phyloP scores from a whole-genome alignment of 2,329 filamentous ascomycete genomes.

The Pseudofabraea citricarpa region DNA sequence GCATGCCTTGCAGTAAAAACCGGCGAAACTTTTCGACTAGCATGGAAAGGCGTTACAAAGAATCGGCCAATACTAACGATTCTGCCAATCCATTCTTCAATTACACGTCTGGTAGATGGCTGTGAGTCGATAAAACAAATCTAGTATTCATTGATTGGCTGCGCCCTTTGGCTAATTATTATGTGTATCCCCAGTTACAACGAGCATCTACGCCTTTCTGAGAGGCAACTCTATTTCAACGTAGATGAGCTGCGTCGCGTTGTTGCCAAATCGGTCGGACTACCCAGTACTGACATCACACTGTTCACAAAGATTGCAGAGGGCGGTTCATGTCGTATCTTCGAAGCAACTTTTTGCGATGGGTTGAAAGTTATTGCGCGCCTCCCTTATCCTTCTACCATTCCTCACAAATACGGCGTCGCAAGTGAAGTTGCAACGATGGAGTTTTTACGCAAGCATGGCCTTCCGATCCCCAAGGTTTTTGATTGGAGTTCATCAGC shows the following conservation, averaged over 20 bases:
- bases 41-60: constrained; percentile 8
- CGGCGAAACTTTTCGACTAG: constrained; percentile 6
- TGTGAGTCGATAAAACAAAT: constrained; percentile 16
- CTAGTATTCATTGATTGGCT: constrained; percentile 6
- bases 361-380: constrained; percentile 19
- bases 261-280: constrained; percentile 19
- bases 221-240: constrained; percentile 21
- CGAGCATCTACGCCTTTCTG: constrained; percentile 20
- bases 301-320: constrained; percentile 22
- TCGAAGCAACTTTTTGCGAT: constrained; percentile 20
- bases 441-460: constrained; percentile 19
- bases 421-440: constrained; percentile 19
- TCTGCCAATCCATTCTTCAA: constrained; percentile 20
- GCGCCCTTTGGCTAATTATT: constrained; percentile 8
- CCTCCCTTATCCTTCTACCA: constrained; percentile 15
- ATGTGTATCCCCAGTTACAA: constrained; percentile 17
- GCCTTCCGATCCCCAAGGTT: constrained; percentile 19
- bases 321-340: constrained; percentile 23
- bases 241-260: constrained; percentile 17
- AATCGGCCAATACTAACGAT: too few relatives aligned
- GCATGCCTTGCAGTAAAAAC: constrained; percentile 6
- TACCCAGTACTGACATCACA: constrained; percentile 16
- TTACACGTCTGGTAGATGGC: constrained; percentile 23
- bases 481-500: constrained; percentile 28
- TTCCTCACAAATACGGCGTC: constrained; percentile 10